Evolutionary conservation across 2,329 filamentous ascomycete species (phyloP).

Genomic region (Lojkania enalia): DNA sequence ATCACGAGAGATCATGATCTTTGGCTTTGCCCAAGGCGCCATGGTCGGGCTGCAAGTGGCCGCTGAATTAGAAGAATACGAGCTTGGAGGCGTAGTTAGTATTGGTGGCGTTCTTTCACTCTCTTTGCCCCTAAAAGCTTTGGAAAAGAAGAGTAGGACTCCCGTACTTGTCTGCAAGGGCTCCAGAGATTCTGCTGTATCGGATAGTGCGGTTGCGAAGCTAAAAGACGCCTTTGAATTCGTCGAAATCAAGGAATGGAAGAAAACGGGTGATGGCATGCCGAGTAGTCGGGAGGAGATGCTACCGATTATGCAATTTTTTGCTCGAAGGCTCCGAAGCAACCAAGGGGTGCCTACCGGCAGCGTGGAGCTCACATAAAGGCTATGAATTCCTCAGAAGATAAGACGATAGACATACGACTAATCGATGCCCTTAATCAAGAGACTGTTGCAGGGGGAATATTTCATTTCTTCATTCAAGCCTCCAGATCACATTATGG

Average conservation of each 20-base stretch:
- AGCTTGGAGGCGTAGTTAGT: conserved; percentile 63
- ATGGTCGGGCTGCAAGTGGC: conserved; percentile 57
- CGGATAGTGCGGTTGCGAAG: conserved; percentile 64
- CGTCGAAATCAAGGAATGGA: conserved; percentile 46
- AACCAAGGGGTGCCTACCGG: conserved; percentile 57
- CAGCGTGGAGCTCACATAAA: conserved; percentile 53
- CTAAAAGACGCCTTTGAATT: conserved; percentile 66
- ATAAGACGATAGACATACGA: no score
- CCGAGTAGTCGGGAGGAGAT: conserved; percentile 83
- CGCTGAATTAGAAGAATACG: conserved; percentile 40
- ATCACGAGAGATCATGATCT: conserved; percentile 55
- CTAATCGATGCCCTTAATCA: no score
- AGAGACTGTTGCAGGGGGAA: no score
- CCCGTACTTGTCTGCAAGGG: conserved; percentile 66
- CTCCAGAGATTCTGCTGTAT: conserved; percentile 56
- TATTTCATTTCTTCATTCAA: no score
- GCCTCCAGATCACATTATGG: no score
- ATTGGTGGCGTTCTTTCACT: conserved; percentile 64
- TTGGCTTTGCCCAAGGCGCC: conserved; percentile 62
- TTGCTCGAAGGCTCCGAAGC: conserved; percentile 66
- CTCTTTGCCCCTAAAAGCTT: conserved; percentile 30
- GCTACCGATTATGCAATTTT: conserved; percentile 84
- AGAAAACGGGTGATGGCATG: conserved; percentile 74
- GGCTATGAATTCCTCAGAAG: no score
- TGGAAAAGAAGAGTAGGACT: conserved; percentile 60